Percentiles rank a stretch among this genome's conserved stretches.
phyloP scores from a whole-genome alignment of 1,139 yeast species.

The Sugiyamaella novakii region DNA sequence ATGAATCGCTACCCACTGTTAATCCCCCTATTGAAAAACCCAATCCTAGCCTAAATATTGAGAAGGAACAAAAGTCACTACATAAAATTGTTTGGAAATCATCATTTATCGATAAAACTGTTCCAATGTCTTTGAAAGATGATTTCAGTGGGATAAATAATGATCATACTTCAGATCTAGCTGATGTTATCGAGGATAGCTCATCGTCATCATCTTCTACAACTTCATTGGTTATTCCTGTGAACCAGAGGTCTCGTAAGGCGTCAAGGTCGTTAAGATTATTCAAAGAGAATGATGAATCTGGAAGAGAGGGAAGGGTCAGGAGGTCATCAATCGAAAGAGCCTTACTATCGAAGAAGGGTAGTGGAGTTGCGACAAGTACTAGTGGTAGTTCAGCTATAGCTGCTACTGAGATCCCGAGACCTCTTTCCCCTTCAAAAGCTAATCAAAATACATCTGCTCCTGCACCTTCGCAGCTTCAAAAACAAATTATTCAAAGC shows the following conservation, averaged over 20 bases:
- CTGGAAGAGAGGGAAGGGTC: slow-evolving; percentile 24
- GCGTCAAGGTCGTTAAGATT: slow-evolving; percentile 56
- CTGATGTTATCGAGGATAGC: slow-evolving; percentile 1
- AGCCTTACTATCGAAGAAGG: neutral
- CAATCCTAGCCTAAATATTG: neutral
- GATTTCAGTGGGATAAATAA: neutral
- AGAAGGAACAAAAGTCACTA: neutral
- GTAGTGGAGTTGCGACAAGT: no score
- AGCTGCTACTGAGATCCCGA: slow-evolving; percentile 32
- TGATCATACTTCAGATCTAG: neutral
- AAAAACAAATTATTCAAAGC: slow-evolving; percentile 9
- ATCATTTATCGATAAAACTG: slow-evolving; percentile 3
- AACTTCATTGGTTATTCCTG: slow-evolving; percentile 7
- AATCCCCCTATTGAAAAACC: neutral
- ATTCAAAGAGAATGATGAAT: slow-evolving; percentile 45
- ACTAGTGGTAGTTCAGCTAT: no score
- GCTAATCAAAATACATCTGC: neutral
- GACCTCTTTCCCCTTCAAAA: slow-evolving; percentile 4
- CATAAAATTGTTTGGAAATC: slow-evolving; percentile 4
- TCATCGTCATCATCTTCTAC: slow-evolving; percentile 12
- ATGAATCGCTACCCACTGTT: neutral
- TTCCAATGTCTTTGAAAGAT: slow-evolving; percentile 1
- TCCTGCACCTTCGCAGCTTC: slow-evolving; percentile 14
- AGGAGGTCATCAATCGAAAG: slow-evolving; percentile 7
- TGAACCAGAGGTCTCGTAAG: slow-evolving; percentile 47